Conservation (phyloP, 257 asterid species). For the Thymus quinquecostatus region DNA sequence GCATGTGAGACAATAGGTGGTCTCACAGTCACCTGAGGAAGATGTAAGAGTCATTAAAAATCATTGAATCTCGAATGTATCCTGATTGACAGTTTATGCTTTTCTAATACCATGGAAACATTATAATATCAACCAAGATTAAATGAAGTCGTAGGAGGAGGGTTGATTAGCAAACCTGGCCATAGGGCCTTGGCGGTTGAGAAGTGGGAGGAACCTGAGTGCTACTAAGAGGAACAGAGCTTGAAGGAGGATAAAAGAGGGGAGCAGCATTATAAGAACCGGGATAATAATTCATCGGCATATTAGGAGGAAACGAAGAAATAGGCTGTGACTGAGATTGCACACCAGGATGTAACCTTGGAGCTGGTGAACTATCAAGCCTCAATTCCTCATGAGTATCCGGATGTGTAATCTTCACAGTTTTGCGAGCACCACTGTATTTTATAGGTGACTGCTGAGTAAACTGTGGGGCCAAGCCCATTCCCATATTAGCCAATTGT, state of each 20-base stretch:
- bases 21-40: conserved; percentile 69
- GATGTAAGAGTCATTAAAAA: conserved; percentile 9
- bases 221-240: conserved; percentile 54
- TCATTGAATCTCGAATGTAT: conserved; percentile 6
- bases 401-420: conserved; percentile 87
- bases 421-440: conserved; percentile 51
- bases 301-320: conserved; percentile 63
- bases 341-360: conserved; percentile 61
- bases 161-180: conserved; percentile 55
- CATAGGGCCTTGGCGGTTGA: conserved; percentile 57
- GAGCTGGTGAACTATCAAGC: conserved; percentile 64
- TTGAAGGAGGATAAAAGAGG: conserved; percentile 43
- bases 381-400: conserved; percentile 81
- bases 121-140: not conserved
- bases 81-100: conserved; percentile 8
- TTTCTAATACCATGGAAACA: not conserved
- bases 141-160: conserved; percentile 13
- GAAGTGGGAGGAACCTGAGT: conserved; percentile 52
- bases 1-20: conserved; percentile 52
- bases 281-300: conserved; percentile 48
- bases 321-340: conserved; percentile 68
- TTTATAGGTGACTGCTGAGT: conserved; percentile 62
- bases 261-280: conserved; percentile 56
- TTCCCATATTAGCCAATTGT: conserved; percentile 73
- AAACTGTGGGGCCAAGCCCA: conserved; percentile 61